Evolutionary conservation across 78 protist species (phyloP).

Genomic region (Polysphondylium violaceum): DNA sequence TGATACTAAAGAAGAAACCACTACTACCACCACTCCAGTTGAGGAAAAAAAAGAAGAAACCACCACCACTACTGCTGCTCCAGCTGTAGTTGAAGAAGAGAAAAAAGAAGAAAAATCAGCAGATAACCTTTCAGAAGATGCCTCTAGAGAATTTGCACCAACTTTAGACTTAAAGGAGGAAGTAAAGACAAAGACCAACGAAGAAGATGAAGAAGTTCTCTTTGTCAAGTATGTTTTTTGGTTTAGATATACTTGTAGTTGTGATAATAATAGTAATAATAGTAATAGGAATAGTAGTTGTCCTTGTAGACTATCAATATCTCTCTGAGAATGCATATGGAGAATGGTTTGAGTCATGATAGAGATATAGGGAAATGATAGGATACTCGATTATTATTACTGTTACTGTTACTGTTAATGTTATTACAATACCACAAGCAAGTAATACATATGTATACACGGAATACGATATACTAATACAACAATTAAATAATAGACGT

Average conservation of each 20-base stretch:
- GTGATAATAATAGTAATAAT: background rate
- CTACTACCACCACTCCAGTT: background rate
- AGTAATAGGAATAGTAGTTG: too few relatives aligned
- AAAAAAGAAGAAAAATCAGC: background rate
- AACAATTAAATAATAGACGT: slow-evolving; percentile 46
- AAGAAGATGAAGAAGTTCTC: slow-evolving; percentile 71
- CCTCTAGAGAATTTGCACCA: slow-evolving; percentile 50
- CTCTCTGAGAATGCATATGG: background rate
- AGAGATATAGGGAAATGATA: too few relatives aligned
- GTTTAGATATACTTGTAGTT: background rate
- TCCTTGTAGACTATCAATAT: background rate
- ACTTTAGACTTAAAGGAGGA: slow-evolving; percentile 11
- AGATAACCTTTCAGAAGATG: slow-evolving; percentile 30
- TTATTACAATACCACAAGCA: too few relatives aligned
- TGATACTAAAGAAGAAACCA: slow-evolving; percentile 1
- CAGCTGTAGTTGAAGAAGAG: background rate
- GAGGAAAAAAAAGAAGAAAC: slow-evolving; percentile 13
- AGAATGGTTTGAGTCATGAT: too few relatives aligned
- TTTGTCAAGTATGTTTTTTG: slow-evolving; percentile 29
- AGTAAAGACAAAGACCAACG: slow-evolving; percentile 35
- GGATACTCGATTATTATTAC: too few relatives aligned
- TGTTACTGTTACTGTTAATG: too few relatives aligned
- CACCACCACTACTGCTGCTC: background rate
- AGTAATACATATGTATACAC: too few relatives aligned
- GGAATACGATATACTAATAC: background rate